Evolutionary conservation across 768 basidiomycete species (phyloP).

Genomic region (Pleurotus tuber-regium): DNA sequence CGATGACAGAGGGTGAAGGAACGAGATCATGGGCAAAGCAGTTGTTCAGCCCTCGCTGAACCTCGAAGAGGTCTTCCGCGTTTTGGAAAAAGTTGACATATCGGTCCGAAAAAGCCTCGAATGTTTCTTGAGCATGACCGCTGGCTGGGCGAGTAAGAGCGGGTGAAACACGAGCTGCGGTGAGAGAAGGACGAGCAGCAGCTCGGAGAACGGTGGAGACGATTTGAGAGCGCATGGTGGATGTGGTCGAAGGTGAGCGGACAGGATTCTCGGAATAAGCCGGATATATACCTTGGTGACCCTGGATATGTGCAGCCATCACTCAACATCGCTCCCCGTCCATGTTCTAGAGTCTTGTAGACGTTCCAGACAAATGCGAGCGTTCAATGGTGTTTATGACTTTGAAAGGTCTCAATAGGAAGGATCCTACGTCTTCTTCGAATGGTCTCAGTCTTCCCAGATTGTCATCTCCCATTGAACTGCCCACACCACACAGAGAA

Average conservation of each 20-base stretch:
- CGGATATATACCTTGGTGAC: conserved; percentile 1
- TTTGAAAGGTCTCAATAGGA: neutral
- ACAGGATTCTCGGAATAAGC: conserved; percentile 5
- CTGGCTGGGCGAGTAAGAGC: conserved; percentile 44
- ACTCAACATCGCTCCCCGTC: neutral
- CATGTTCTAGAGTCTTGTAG: neutral
- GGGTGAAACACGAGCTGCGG: conserved; percentile 29
- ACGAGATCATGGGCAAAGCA: conserved; percentile 99
- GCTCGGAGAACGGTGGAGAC: conserved; percentile 62
- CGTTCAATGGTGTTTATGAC: neutral
- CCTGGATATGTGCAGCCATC: conserved; percentile 1
- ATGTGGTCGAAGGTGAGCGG: conserved; percentile 9
- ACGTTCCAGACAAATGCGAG: neutral
- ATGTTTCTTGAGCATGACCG: conserved; percentile 85
- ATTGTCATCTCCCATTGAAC: neutral
- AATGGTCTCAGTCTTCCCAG: neutral
- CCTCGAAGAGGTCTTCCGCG: conserved; percentile 96
- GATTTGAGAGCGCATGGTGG: conserved; percentile 53
- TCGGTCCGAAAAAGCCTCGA: conserved; percentile 91
- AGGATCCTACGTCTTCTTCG: neutral
- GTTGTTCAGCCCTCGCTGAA: conserved; percentile 98
- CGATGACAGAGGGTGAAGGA: conserved; percentile 77
- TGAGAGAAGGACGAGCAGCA: conserved; percentile 47
- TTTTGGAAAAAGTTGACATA: conserved; percentile 92
- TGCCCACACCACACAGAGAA: neutral